phyloP scores from a whole-genome alignment of 257 asterid genomes.

The Solanum bukasovii region DNA sequence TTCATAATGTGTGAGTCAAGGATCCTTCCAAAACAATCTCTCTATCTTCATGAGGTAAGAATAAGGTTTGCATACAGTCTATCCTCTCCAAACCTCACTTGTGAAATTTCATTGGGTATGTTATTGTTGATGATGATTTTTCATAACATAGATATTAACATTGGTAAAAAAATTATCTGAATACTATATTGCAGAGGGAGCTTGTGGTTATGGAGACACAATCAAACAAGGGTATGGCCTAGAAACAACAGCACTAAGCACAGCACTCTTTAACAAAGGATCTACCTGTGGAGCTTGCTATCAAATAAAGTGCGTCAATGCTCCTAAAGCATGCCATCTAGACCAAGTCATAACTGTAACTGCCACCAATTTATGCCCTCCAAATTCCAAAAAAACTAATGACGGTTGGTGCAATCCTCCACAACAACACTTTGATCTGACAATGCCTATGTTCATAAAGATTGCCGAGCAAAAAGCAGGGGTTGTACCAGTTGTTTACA shows the following conservation, averaged over 20 bases:
- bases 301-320: conserved; percentile 19
- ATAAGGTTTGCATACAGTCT: neutral
- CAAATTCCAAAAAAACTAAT: neutral
- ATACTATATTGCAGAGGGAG: conserved; percentile 16
- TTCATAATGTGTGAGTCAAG: neutral
- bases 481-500: neutral
- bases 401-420: neutral
- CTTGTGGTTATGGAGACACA: conserved; percentile 30
- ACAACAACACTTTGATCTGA: neutral
- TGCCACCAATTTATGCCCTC: conserved; percentile 38
- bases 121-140: neutral
- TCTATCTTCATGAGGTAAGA: too few species aligned
- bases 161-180: neutral
- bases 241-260: conserved; percentile 33
- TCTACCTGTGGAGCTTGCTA: conserved; percentile 35
- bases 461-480: conserved; percentile 7
- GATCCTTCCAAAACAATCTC: too few species aligned
- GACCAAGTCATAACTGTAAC: conserved; percentile 11
- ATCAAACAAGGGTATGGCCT: conserved; percentile 19
- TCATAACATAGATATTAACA: neutral
- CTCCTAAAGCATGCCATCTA: conserved; percentile 7
- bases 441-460: neutral
- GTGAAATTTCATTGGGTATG: neutral
- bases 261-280: conserved; percentile 22
- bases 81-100: neutral